Base-by-base conservation (phyloP, 306 rosid species). In the Cucurbita moschata region DNA sequence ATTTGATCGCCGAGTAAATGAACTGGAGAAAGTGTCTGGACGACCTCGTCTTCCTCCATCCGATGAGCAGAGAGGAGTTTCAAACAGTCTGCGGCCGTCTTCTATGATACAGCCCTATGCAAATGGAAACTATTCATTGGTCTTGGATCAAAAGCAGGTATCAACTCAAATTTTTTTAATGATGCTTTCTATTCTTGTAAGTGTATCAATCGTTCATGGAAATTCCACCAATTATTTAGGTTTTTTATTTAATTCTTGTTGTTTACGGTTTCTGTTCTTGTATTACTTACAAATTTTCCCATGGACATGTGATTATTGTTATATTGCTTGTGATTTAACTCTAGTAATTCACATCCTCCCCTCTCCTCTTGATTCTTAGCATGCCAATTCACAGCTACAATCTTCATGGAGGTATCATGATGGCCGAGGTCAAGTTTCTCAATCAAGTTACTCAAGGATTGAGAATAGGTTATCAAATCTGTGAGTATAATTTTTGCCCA, bases 391-490 rank as follows among this genome's bases (percentile, higher is more conserved):
- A 68, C 83, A 81, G 61, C 73, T 88, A 42, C 96, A 81, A 80
- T 81, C 97, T 66, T 84, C 93, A 16, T 81, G 90, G 97, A 84
- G 73, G 69, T 79, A 82, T 79, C 75, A 79, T 63, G 81, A 78
- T 82, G 79, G 60, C 72, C 66, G 68, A 56, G 72, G 83, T 43
- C 77, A 10, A 74, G 83, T 38, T 55, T 74, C 78, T 62, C 79
- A 83, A 73, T 80, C 89, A 69, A 82, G 78, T 83, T 63, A 90
- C 69, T 10, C 56, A 51, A 88, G 77, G 60, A 76, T 84, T 63
- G 90, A 89, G 77, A 89, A 87, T 86, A 89, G 88, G 83, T 79
- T 89, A 64, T 95, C 87, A 61, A 91, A 85, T 55, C 82, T 87
- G 99, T 95, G 84, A 89, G 99, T 83, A 70, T 71, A 73, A 73